Conservation (phyloP, 495 filamentous ascomycete genomes). For the Penicillium subrubescens region DNA sequence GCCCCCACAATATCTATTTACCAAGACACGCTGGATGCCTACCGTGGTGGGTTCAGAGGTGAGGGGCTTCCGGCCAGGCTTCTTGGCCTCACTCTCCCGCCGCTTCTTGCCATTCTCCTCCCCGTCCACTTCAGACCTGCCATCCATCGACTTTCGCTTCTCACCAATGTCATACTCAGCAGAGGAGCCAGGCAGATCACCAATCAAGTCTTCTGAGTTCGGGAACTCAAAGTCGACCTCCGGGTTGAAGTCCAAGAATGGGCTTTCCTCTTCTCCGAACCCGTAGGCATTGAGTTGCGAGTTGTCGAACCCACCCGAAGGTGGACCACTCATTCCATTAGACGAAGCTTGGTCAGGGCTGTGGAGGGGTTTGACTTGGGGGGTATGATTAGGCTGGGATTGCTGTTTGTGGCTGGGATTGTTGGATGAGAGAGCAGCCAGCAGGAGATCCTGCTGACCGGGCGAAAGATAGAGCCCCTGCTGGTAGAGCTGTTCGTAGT, state of each 20-base stretch:
- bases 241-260: conserved; percentile 79
- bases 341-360: conserved; percentile 41
- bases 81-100: conserved; percentile 83
- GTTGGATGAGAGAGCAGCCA: conserved; percentile 86
- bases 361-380: conserved; percentile 29
- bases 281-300: conserved; percentile 44
- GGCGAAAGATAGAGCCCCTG: conserved; percentile 70
- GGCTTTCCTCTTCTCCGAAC: conserved; percentile 66
- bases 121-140: conserved; percentile 66
- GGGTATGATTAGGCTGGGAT: conserved; percentile 21
- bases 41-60: conserved; percentile 95
- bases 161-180: conserved; percentile 59
- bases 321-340: conserved; percentile 47
- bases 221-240: conserved; percentile 72
- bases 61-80: conserved; percentile 93
- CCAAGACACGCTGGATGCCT: conserved; percentile 40
- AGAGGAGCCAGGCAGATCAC: conserved; percentile 69
- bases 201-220: conserved; percentile 67
- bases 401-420: conserved; percentile 40
- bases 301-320: conserved; percentile 55
- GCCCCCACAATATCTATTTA: background rate
- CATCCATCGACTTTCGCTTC: conserved; percentile 79
- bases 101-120: conserved; percentile 75
- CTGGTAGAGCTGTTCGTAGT: conserved; percentile 43
- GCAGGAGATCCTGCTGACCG: conserved; percentile 83